Evolutionary conservation across 495 filamentous ascomycete species (phyloP), one percentile per base, ranked within the genome.

Genomic region (Trichoderma gamsii): DNA sequence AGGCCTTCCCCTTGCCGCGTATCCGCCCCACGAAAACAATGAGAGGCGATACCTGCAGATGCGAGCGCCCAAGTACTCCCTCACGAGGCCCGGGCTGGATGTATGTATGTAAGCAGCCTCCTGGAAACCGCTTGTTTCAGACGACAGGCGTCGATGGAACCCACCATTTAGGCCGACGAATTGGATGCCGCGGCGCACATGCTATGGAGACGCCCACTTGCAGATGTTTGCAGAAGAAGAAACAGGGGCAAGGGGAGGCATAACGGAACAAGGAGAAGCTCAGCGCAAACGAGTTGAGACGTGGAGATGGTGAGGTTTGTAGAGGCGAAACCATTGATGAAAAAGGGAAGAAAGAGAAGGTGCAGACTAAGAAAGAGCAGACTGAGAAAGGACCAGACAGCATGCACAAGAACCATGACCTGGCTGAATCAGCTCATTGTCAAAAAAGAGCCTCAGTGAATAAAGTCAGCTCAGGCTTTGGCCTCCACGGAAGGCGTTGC

Each of bases 141-240:
- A 61, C 56, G 25, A 25, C 56, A 25, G 56, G 56, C 29, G 23
- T 61, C 23, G 11, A 61, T 61, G 56, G 56, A 61, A 32, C 56
- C 49, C 56, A 16, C 56, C 23, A 25, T 23, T 29, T 29, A 23
- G 56, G 25, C 56, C 25, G 56, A 11, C 56, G 56, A 61, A 61
- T 61, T 32, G 25, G 56, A 61, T 3, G 56, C 23, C 25, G 3
- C 16, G 51, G 16, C 8, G n/a, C 16, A 2, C 4, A 25, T 25
- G 56, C 56, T 32, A 61, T 61, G 56, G 56, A 61, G 56, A 61
- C 56, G 27, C 56, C 56, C 27, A 21, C 56, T 61, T 61, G 56
- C 56, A 61, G 29, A 25, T 18, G 56, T 61, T 61, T 61, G 56
- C 56, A 61, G 56, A 61, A 61, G 51, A 25, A 56, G 56, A 32